Evolutionary conservation across 2,329 filamentous ascomycete species (phyloP), one percentile per base, ranked within the genome.

Genomic region (Cucurbitaria berberidis): DNA sequence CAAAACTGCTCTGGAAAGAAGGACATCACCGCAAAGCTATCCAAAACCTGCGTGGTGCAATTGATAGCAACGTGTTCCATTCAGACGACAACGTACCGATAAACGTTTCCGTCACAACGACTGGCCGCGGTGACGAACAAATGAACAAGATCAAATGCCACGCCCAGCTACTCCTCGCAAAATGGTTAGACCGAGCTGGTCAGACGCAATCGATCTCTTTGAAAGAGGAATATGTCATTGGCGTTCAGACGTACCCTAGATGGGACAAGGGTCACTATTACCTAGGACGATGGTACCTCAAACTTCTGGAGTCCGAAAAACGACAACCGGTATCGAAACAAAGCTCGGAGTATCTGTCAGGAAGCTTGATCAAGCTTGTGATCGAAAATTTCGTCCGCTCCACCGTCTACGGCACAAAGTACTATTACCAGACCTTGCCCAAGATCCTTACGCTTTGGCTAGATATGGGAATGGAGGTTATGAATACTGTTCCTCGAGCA

Each of bases 251-350:
- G 2, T 78, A 74, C 58, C 77, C 81, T 5, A 86, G 86, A 45
- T 99, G 93, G 93, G 95, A 99, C 72, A 98, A 97, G 75, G 93
- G 91, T 0, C 93, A 98, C 71, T 99, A 98, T 73, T 96, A 97
- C 73, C 84, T 99, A 9, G 95, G 95, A 5, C 91, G 93, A 41
- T 92, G 98, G 75, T 99, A 99, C 82, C 96, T 96, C 73, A 99
- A 97, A 74, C 84, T 98, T 3, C 80, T 97, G 3, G 93, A 98
- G 66, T 90, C 91, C 0, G 92, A 98, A 73, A 93, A 91, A 74
- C 80, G 84, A 1, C 84, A 96, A 46, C 87, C 89, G 32, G 80
- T 85, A 16, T 85, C 88, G 24, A 92, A 93, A 59, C 92, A 96
- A 51, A 75, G 72, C 26, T 63, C 74, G 22, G 57, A 73, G 11